Conservation (phyloP, 257 asterid species). For the Nicotiana knightiana region DNA sequence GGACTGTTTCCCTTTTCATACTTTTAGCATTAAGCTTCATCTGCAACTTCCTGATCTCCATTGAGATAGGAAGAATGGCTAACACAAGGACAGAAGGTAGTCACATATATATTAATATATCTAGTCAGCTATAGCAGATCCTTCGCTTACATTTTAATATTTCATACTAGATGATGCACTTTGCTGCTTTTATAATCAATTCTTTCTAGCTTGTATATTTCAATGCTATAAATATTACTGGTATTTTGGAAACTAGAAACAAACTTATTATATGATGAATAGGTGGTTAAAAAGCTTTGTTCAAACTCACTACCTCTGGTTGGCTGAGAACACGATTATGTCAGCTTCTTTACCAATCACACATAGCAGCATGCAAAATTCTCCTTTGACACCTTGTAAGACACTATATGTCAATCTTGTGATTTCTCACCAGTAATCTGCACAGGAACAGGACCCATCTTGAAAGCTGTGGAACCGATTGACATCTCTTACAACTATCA, state of each 20-base stretch:
- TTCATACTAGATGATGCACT: too few relatives aligned
- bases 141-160: too few relatives aligned
- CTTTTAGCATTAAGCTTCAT: too few relatives aligned
- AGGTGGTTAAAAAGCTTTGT: not conserved
- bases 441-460: conserved; percentile 67
- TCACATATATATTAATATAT: too few relatives aligned
- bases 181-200: too few relatives aligned
- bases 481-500: conserved; percentile 60
- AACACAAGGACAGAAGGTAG: too few relatives aligned
- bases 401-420: not conserved
- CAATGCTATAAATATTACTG: too few relatives aligned
- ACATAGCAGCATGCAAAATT: not conserved
- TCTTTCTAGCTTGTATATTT: too few relatives aligned
- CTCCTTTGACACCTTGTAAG: not conserved
- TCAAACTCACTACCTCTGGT: not conserved
- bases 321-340: not conserved
- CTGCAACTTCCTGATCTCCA: too few relatives aligned
- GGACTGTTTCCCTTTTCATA: not conserved
- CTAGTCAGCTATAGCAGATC: too few relatives aligned
- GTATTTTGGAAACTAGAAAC: not conserved
- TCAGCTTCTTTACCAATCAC: too few relatives aligned
- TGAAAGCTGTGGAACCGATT: conserved; percentile 63
- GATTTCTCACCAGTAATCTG: conserved; percentile 64
- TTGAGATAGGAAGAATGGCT: too few relatives aligned
- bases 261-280: not conserved